Percentiles rank a stretch among this genome's conserved stretches.
Conservation (phyloP, 75 land plant genomes). For the Chamaecyparis obtusa region DNA sequence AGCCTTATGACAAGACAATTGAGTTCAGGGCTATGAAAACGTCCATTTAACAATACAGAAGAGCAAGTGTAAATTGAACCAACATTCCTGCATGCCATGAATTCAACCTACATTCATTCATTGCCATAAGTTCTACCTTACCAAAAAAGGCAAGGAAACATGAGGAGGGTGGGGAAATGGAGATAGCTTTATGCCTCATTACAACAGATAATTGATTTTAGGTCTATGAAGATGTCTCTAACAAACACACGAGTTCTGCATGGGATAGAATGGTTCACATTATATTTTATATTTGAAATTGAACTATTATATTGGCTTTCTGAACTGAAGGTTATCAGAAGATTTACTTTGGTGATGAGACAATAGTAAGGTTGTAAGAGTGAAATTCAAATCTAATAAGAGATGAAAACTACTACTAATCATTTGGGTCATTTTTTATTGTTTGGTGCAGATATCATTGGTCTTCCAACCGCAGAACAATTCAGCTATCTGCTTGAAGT, state of each 20-base stretch:
- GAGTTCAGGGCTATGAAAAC: not conserved
- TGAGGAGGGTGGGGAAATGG: too few species aligned
- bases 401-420: not conserved
- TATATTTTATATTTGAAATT: not conserved
- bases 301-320: not conserved
- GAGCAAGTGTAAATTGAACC: not conserved
- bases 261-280: not conserved
- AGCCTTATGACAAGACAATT: not conserved
- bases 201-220: not conserved
- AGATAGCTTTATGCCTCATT: too few species aligned
- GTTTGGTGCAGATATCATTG: slow-evolving; percentile 35
- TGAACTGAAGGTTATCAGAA: not conserved
- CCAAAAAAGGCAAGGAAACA: not conserved
- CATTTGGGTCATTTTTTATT: not conserved
- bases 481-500: slow-evolving; percentile 48
- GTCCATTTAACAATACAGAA: not conserved
- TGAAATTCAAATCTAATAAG: not conserved
- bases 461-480: slow-evolving; percentile 35
- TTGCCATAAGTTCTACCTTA: not conserved
- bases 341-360: not conserved
- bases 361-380: not conserved
- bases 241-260: too few species aligned
- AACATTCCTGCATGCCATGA: not conserved
- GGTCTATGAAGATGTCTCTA: not conserved
- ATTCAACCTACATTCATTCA: not conserved